phyloP scores from a whole-genome alignment of 495 filamentous ascomycete genomes.

The Hyaloscypha bicolor region DNA sequence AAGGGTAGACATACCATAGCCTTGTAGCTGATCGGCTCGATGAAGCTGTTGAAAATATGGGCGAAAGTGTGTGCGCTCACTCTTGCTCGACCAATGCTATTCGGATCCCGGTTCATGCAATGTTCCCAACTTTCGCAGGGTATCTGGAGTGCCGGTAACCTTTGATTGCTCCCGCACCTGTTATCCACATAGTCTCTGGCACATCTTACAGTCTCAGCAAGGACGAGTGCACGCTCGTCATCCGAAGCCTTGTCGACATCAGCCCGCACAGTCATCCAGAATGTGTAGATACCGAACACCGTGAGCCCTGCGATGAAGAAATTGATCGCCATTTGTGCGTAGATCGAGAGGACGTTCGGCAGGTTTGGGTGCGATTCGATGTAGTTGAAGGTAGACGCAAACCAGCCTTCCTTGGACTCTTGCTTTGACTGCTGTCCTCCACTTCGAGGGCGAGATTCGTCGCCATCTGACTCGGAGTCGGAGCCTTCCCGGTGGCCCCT shows the following conservation, averaged over 20 bases:
- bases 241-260: conserved; percentile 76
- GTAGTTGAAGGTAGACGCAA: conserved; percentile 63
- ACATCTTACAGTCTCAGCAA: conserved; percentile 74
- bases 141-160: conserved; percentile 71
- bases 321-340: conserved; percentile 81
- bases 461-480: conserved; percentile 60
- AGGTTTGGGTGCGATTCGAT: conserved; percentile 80
- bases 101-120: conserved; percentile 81
- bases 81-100: conserved; percentile 63
- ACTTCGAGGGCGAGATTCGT: conserved; percentile 38
- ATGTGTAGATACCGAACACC: conserved; percentile 70
- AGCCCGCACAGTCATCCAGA: conserved; percentile 68
- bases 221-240: conserved; percentile 60
- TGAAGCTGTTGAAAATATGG: conserved; percentile 74
- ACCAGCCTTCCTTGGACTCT: conserved; percentile 38
- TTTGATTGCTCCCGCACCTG: conserved; percentile 57
- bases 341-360: conserved; percentile 84
- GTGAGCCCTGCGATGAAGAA: conserved; percentile 65
- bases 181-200: conserved; percentile 71
- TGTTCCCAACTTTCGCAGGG: conserved; percentile 77
- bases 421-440: conserved; percentile 27
- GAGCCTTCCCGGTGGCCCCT: conserved; percentile 51
- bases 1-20: conserved; percentile 56
- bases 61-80: conserved; percentile 79
- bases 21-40: conserved; percentile 74